Evolutionary conservation across 768 basidiomycete species (phyloP).

Genomic region (Plicaturopsis crispa): DNA sequence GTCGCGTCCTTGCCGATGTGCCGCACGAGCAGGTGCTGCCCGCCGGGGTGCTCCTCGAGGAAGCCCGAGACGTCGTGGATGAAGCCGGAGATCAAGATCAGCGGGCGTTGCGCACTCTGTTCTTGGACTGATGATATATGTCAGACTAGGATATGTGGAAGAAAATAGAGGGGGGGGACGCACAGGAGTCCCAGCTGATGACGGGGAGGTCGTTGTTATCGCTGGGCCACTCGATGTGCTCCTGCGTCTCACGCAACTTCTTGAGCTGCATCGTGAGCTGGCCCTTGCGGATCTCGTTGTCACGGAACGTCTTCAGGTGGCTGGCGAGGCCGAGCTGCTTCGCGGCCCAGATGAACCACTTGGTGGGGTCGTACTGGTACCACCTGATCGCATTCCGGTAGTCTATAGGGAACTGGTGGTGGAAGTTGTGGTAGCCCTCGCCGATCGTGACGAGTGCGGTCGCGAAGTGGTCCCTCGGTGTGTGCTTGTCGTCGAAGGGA

Average conservation of each 20-base stretch:
- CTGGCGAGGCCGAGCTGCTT: conserved; percentile 40
- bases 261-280: conserved; percentile 93
- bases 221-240: conserved; percentile 72
- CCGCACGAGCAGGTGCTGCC: conserved; percentile 65
- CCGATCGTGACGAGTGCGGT: conserved; percentile 54
- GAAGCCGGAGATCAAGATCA: conserved; percentile 85
- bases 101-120: conserved; percentile 70
- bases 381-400: conserved; percentile 23
- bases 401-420: conserved; percentile 43
- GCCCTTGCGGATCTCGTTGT: conserved; percentile 76
- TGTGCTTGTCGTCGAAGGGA: conserved; percentile 50
- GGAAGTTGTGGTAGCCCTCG: conserved; percentile 83
- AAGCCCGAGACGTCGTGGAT: conserved; percentile 86
- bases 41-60: conserved; percentile 89
- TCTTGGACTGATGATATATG: conserved; percentile 50
- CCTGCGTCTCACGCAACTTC: conserved; percentile 72
- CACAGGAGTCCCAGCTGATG: conserved; percentile 83
- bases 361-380: conserved; percentile 89
- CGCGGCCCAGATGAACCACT: conserved; percentile 71
- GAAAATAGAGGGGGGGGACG: conserved; percentile 15
- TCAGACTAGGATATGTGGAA: conserved; percentile 1
- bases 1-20: conserved; percentile 37
- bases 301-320: conserved; percentile 61
- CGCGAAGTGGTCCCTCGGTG: conserved; percentile 41
- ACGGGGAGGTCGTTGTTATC: conserved; percentile 71